phyloP scores from a whole-genome alignment of 345 rosid species.

The Limnanthes douglasii region DNA sequence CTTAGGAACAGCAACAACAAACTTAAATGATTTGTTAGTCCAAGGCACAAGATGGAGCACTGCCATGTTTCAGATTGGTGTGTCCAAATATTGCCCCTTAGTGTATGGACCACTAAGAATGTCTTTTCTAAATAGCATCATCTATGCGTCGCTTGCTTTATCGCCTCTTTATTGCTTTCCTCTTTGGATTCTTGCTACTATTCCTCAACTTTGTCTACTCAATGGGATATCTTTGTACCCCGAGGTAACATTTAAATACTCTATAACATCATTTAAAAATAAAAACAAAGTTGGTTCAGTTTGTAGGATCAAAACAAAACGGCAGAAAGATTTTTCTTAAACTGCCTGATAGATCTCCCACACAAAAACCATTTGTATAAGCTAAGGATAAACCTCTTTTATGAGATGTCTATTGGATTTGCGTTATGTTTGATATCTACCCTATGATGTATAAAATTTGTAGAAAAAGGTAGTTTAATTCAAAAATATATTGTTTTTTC shows the following conservation, averaged over 20 bases:
- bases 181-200: conserved; percentile 14
- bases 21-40: conserved; percentile 9
- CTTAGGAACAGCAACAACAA: conserved; percentile 14
- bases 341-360: background rate
- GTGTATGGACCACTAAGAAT: conserved; percentile 17
- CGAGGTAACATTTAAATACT: conserved; percentile 11
- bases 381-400: too few species aligned
- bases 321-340: too few species aligned
- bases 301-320: too few species aligned
- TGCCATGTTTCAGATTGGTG: conserved; percentile 11
- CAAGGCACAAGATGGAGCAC: conserved; percentile 25
- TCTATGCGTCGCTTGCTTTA: conserved; percentile 9
- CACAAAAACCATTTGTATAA: too few species aligned
- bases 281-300: too few species aligned
- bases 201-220: conserved; percentile 29
- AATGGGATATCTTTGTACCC: conserved; percentile 26
- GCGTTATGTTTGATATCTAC: too few species aligned
- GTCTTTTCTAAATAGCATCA: conserved; percentile 13
- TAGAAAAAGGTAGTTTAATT: too few species aligned
- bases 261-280: too few species aligned
- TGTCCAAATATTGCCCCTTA: conserved; percentile 28
- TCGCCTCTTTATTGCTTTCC: conserved; percentile 11
- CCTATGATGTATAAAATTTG: too few species aligned
- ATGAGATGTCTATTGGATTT: too few species aligned
- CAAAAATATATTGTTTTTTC: background rate